Percentiles rank a stretch among this genome's conserved stretches.
Conservation (phyloP, 257 asterid species). For the Linaria vulgaris region DNA sequence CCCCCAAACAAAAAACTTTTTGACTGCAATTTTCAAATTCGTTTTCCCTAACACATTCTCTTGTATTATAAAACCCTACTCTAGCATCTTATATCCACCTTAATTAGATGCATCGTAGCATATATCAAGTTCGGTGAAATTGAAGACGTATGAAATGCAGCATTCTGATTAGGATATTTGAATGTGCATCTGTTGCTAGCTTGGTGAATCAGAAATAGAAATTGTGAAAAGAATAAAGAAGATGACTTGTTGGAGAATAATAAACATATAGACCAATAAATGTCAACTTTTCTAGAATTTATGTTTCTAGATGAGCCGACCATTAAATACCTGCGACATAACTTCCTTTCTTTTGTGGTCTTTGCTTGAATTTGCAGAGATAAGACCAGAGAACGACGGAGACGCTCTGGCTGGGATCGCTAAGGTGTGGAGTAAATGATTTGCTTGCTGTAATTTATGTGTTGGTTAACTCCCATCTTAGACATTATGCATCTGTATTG, state of each 20-base stretch:
- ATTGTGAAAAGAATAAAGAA: neutral
- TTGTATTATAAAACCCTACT: neutral
- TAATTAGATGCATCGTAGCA: neutral
- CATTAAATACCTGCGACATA: slow-evolving; percentile 20
- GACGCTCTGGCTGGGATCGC: slow-evolving; percentile 97
- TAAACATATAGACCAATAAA: too few relatives aligned
- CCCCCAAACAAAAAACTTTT: too few relatives aligned
- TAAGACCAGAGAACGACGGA: slow-evolving; percentile 77
- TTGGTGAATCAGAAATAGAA: neutral
- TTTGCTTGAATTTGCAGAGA: slow-evolving; percentile 47
- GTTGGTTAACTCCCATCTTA: slow-evolving; percentile 16
- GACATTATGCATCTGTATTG: slow-evolving; percentile 27
- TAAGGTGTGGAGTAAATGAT: slow-evolving; percentile 22
- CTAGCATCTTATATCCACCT: neutral
- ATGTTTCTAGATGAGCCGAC: too few relatives aligned
- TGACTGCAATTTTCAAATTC: too few relatives aligned
- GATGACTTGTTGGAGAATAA: neutral
- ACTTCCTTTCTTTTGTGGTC: neutral
- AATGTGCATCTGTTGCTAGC: neutral
- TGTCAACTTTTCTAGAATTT: too few relatives aligned
- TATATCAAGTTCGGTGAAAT: neutral
- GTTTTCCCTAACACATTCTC: neutral
- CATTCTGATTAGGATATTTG: slow-evolving; percentile 3
- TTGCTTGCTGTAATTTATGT: slow-evolving; percentile 14
- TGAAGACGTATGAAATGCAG: neutral